Percentiles rank a stretch among this genome's conserved stretches.
These are phyloP conservation scores for Astragalus membranaceus DNA, from an alignment of 306 rosid genomes.

Conservation along the genomic window DNA sequence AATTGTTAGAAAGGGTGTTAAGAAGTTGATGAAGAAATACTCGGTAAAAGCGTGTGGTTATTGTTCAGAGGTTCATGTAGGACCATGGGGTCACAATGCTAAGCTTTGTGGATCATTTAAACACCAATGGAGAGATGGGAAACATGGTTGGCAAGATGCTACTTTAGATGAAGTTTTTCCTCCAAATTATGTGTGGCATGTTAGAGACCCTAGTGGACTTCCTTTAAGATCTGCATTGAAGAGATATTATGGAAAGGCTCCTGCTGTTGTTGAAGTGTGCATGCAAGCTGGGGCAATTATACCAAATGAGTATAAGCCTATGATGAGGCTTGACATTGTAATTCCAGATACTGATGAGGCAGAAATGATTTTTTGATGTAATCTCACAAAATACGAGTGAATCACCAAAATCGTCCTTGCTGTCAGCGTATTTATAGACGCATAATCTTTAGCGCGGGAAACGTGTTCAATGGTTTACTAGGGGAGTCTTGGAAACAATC, in stretches of 20 bases:
- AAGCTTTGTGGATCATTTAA: conserved; percentile 93
- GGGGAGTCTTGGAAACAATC: background rate
- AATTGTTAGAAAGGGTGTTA: conserved; percentile 58
- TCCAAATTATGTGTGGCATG: conserved; percentile 91
- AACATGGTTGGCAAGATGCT: conserved; percentile 99
- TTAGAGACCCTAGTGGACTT: conserved; percentile 62
- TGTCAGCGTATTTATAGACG: background rate
- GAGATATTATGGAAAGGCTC: conserved; percentile 86
- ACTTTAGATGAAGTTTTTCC: conserved; percentile 79
- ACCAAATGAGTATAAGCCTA: conserved; percentile 60
- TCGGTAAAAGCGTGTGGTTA: conserved; percentile 91
- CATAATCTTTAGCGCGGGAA: background rate
- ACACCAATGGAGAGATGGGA: conserved; percentile 99
- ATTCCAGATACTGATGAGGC: conserved; percentile 76
- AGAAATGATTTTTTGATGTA: conserved; percentile 47
- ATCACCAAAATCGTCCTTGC: no score
- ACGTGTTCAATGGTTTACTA: background rate
- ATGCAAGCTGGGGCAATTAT: conserved; percentile 79
- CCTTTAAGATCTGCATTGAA: conserved; percentile 55
- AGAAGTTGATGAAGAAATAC: conserved; percentile 75
- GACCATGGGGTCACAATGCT: conserved; percentile 98
- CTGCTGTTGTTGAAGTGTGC: conserved; percentile 87
- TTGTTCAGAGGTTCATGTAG: conserved; percentile 97
- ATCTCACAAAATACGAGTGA: background rate
- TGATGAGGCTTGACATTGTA: conserved; percentile 97